phyloP scores from a whole-genome alignment of 768 basidiomycete species.

The Hemileccinum impolitum region DNA sequence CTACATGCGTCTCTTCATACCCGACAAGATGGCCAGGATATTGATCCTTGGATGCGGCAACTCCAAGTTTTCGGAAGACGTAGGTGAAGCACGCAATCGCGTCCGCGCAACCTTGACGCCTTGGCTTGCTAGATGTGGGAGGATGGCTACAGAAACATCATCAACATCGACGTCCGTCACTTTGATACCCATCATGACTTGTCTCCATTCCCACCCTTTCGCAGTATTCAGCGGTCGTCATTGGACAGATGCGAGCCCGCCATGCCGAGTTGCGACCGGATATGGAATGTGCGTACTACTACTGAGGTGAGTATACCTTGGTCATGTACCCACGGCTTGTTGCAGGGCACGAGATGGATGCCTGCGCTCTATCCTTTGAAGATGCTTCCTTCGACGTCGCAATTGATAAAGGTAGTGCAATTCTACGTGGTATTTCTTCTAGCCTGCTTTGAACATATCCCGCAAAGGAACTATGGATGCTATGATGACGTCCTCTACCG shows the following conservation, averaged over 20 bases:
- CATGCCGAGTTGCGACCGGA: slow-evolving; percentile 50
- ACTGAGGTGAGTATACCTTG: neutral
- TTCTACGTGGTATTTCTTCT: neutral
- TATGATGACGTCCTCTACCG: slow-evolving; percentile 80
- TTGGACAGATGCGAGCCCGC: slow-evolving; percentile 66
- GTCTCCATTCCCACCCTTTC: neutral
- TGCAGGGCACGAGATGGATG: slow-evolving; percentile 83
- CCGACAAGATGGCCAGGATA: slow-evolving; percentile 56
- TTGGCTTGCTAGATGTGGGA: slow-evolving; percentile 72
- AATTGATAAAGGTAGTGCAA: slow-evolving; percentile 68
- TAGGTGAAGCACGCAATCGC: slow-evolving; percentile 21
- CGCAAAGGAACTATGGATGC: slow-evolving; percentile 77
- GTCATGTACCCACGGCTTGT: neutral
- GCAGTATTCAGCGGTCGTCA: slow-evolving; percentile 73
- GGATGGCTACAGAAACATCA: slow-evolving; percentile 77
- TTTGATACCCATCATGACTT: neutral
- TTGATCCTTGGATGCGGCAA: slow-evolving; percentile 86
- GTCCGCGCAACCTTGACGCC: slow-evolving; percentile 1
- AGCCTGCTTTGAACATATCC: neutral
- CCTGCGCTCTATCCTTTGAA: slow-evolving; percentile 59
- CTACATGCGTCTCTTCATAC: slow-evolving; percentile 59
- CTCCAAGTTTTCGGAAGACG: slow-evolving; percentile 76
- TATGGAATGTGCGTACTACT: slow-evolving; percentile 60
- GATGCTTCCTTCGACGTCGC: slow-evolving; percentile 69
- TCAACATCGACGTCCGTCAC: slow-evolving; percentile 67